These are phyloP conservation scores for Xylaria sp. DNA, from an alignment of 2,329 filamentous ascomycete species.

Conservation along the genomic window DNA sequence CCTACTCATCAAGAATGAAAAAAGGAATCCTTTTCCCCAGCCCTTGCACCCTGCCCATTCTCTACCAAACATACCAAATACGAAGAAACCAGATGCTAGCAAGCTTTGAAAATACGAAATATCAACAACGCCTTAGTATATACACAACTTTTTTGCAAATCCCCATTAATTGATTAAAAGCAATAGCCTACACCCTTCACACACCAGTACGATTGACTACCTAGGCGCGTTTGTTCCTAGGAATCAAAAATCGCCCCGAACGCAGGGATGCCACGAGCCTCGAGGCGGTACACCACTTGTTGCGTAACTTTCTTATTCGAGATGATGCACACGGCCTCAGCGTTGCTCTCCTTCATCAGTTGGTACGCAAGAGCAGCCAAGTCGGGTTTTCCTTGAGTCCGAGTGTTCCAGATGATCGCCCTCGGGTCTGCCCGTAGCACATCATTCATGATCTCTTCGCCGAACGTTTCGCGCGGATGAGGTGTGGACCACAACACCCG, in stretches of 20 bases:
- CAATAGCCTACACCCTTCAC: not conserved
- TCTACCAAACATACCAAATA: not conserved
- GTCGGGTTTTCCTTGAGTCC: slow-evolving; percentile 67
- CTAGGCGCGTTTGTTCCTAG: slow-evolving; percentile 9
- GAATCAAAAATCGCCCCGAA: slow-evolving; percentile 75
- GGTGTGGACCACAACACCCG: slow-evolving; percentile 77
- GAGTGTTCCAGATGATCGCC: slow-evolving; percentile 76
- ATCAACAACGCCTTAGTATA: not conserved
- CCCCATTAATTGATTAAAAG: not conserved
- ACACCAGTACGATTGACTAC: not conserved
- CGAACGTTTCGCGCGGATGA: slow-evolving; percentile 71
- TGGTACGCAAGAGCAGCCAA: slow-evolving; percentile 62
- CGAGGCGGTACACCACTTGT: slow-evolving; percentile 75
- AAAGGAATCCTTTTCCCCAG: not conserved
- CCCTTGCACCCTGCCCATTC: not conserved
- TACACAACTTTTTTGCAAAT: not conserved
- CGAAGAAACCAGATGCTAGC: not conserved
- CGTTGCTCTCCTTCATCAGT: slow-evolving; percentile 63
- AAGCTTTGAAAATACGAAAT: slow-evolving; percentile 11
- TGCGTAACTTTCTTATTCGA: slow-evolving; percentile 75
- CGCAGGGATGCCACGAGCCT: slow-evolving; percentile 72
- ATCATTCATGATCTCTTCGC: slow-evolving; percentile 63
- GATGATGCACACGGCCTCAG: slow-evolving; percentile 80
- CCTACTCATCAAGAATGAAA: not conserved
- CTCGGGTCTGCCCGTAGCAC: slow-evolving; percentile 69